Percentiles rank a stretch among this genome's conserved stretches.
These are phyloP conservation scores for Saitozyma sp. DNA, from an alignment of 768 basidiomycete genomes.

Conservation along the genomic window DNA sequence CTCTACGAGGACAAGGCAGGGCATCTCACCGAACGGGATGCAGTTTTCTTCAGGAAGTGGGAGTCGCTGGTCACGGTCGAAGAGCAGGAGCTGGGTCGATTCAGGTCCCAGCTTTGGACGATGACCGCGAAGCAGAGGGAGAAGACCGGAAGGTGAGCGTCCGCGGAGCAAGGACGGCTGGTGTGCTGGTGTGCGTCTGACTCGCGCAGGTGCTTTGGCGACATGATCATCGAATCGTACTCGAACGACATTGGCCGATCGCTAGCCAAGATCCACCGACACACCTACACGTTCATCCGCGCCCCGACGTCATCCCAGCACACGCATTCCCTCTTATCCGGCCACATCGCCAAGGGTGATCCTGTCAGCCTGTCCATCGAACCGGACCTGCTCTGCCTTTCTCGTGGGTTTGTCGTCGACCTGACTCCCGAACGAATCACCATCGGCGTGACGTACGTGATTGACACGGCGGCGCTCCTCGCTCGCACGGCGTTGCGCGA, in stretches of 20 bases:
- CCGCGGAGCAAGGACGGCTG: not conserved
- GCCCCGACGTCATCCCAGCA: conserved; percentile 13
- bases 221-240: conserved; percentile 67
- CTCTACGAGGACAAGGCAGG: conserved; percentile 76
- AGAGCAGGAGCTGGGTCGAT: conserved; percentile 79
- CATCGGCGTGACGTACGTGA: conserved; percentile 77
- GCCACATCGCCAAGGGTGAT: conserved; percentile 76
- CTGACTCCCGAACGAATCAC: conserved; percentile 66
- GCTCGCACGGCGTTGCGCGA: conserved; percentile 49
- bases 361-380: conserved; percentile 84
- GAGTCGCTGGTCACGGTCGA: conserved; percentile 80
- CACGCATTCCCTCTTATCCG: conserved; percentile 63
- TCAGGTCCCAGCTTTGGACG: conserved; percentile 91
- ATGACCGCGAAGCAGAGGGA: conserved; percentile 78
- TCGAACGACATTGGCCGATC: conserved; percentile 51
- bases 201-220: conserved; percentile 63
- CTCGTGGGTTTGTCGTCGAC: conserved; percentile 77
- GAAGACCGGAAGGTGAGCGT: conserved; percentile 63
- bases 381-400: conserved; percentile 78
- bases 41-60: conserved; percentile 85
- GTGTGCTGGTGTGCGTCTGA: not conserved
- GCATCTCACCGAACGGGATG: conserved; percentile 69
- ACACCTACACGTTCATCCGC: conserved; percentile 70
- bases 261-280: conserved; percentile 69
- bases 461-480: conserved; percentile 61